A percentile compares a stretch with the other conserved stretches of the same genome.
Conservation (phyloP, 1,284 basidiomycete species). For the Ceratobasidium sp. region DNA sequence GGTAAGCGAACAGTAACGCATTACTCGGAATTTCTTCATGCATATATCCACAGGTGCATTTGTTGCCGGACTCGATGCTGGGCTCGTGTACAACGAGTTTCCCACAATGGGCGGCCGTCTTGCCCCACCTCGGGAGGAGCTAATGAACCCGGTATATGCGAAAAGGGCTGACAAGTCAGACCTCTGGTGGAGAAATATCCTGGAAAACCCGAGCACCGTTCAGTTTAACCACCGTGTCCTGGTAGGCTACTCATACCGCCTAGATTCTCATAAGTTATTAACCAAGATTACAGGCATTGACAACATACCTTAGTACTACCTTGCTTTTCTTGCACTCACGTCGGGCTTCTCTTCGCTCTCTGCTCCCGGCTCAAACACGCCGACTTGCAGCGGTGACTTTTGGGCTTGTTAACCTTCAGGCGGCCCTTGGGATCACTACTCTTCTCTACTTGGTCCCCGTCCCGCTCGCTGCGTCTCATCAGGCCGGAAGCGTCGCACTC, state of each 20-base stretch:
- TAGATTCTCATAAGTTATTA: neutral
- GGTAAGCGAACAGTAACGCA: slow-evolving; percentile 57
- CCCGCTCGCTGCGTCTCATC: slow-evolving; percentile 90
- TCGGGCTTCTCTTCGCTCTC: slow-evolving; percentile 60
- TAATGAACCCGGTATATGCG: slow-evolving; percentile 81
- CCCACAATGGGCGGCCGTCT: slow-evolving; percentile 93
- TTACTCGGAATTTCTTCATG: slow-evolving; percentile 26
- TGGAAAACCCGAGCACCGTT: slow-evolving; percentile 97
- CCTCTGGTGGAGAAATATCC: slow-evolving; percentile 89
- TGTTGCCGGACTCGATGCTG: slow-evolving; percentile 97
- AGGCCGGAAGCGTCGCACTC: slow-evolving; percentile 90
- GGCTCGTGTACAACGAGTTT: slow-evolving; percentile 97
- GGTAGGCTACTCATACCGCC: slow-evolving; percentile 56
- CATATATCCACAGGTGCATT: slow-evolving; percentile 76
- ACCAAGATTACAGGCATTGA: slow-evolving; percentile 65
- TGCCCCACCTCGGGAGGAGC: slow-evolving; percentile 82
- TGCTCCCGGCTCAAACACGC: slow-evolving; percentile 72
- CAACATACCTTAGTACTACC: slow-evolving; percentile 78
- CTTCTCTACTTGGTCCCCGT: slow-evolving; percentile 94
- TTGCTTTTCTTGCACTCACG: slow-evolving; percentile 67
- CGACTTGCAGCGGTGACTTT: slow-evolving; percentile 73
- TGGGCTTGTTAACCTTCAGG: slow-evolving; percentile 86
- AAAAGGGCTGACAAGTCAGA: slow-evolving; percentile 73
- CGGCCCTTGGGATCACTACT: slow-evolving; percentile 89
- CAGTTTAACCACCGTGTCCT: slow-evolving; percentile 96